Conservation (phyloP, 2,329 filamentous ascomycete genomes). For the Fusarium sp. region DNA sequence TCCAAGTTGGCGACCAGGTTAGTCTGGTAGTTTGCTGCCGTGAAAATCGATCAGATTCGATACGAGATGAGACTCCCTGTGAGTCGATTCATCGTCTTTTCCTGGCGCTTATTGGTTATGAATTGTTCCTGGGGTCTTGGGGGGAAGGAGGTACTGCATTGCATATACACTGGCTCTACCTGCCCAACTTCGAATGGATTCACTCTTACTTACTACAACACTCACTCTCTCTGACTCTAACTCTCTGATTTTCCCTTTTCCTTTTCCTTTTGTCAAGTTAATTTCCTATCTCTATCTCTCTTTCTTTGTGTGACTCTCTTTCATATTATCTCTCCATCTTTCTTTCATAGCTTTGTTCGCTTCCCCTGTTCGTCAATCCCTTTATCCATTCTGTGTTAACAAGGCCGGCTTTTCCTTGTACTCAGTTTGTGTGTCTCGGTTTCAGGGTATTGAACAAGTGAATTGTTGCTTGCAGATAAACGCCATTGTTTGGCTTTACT, state of each 20-base stretch:
- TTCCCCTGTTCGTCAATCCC: slow-evolving; percentile 17
- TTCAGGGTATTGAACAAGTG: slow-evolving; percentile 29
- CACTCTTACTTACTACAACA: slow-evolving; percentile 17
- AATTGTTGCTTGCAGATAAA: slow-evolving; percentile 6
- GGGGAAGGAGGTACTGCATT: slow-evolving; percentile 14
- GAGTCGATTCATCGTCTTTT: slow-evolving; percentile 20
- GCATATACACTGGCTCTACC: slow-evolving; percentile 26
- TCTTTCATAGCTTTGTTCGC: slow-evolving; percentile 28
- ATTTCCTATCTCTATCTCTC: slow-evolving; percentile 27
- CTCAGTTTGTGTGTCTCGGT: slow-evolving; percentile 19
- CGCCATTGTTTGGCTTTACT: background rate
- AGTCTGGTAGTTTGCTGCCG: background rate
- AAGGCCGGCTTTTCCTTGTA: slow-evolving; percentile 21
- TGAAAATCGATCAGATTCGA: slow-evolving; percentile 28
- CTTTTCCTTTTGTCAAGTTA: slow-evolving; percentile 26
- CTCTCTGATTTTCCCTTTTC: slow-evolving; percentile 14
- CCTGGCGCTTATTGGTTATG: slow-evolving; percentile 31
- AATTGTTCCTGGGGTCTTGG: slow-evolving; percentile 2
- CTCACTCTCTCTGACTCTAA: slow-evolving; percentile 14
- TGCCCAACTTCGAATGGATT: slow-evolving; percentile 16
- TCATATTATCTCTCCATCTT: slow-evolving; percentile 22
- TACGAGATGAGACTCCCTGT: slow-evolving; percentile 26
- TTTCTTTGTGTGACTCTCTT: slow-evolving; percentile 17
- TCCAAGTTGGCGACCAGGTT: slow-evolving; percentile 1
- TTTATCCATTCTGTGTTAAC: slow-evolving; percentile 21